Evolutionary conservation across 257 asterid species (phyloP).

Genomic region (Schizonepeta tenuifolia): DNA sequence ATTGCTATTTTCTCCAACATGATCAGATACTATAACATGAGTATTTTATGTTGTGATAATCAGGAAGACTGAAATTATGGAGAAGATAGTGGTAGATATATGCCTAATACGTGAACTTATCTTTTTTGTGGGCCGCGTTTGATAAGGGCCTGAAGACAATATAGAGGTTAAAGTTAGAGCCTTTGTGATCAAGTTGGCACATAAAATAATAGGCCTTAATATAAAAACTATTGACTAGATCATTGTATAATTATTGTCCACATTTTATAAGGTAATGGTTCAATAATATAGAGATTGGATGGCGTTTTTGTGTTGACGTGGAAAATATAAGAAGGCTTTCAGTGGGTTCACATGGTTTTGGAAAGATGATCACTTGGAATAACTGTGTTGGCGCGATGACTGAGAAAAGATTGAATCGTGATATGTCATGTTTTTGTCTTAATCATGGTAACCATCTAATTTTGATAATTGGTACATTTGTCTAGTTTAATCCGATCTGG

Average conservation of each 20-base stretch:
- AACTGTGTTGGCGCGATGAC: neutral
- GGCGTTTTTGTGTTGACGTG: neutral
- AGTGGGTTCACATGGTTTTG: slow-evolving; percentile 15
- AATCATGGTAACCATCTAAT: neutral
- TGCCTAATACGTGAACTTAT: slow-evolving; percentile 17
- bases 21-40: neutral
- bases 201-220: slow-evolving; percentile 40
- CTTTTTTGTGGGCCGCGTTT: slow-evolving; percentile 20
- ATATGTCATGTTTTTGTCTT: neutral
- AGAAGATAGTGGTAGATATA: slow-evolving; percentile 20
- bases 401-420: slow-evolving; percentile 2
- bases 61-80: neutral
- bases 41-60: slow-evolving; percentile 11
- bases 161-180: slow-evolving; percentile 19
- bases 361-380: neutral
- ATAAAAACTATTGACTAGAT: slow-evolving; percentile 20
- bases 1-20: slow-evolving; percentile 8
- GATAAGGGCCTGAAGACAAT: slow-evolving; percentile 19
- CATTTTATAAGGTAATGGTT: neutral
- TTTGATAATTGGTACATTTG: neutral
- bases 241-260: neutral
- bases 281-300: neutral
- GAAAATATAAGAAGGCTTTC: slow-evolving; percentile 1
- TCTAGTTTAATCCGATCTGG: no score
- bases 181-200: slow-evolving; percentile 35